phyloP scores from a whole-genome alignment of 371 early-diverging fungal genomes.

The Lichtheimia corymbifera region DNA sequence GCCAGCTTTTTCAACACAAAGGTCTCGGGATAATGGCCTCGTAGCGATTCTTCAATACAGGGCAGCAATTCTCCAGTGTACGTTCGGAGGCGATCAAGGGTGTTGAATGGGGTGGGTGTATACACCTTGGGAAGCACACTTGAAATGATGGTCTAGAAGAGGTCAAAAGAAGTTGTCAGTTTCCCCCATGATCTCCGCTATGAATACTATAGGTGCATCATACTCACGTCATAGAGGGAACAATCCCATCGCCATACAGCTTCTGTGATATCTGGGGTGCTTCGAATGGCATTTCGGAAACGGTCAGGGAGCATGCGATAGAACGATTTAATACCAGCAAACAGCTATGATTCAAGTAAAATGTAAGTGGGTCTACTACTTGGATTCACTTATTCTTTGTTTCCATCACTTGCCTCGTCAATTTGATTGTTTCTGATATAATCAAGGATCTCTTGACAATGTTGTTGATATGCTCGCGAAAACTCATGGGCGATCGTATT shows the following conservation, averaged over 20 bases:
- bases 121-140: slow-evolving; percentile 36
- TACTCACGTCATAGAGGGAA: slow-evolving; percentile 51
- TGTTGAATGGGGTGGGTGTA: slow-evolving; percentile 31
- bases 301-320: slow-evolving; percentile 26
- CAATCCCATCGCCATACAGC: slow-evolving; percentile 59
- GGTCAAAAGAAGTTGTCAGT: background rate
- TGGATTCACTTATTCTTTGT: background rate
- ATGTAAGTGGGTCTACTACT: background rate
- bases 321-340: background rate
- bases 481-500: background rate
- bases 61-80: slow-evolving; percentile 43
- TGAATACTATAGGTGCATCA: background rate
- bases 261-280: slow-evolving; percentile 37
- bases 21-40: slow-evolving; percentile 25
- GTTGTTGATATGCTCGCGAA: background rate
- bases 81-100: slow-evolving; percentile 31
- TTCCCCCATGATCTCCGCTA: background rate
- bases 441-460: background rate
- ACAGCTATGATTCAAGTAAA: background rate
- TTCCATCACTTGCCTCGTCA: background rate
- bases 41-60: slow-evolving; percentile 29
- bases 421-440: background rate
- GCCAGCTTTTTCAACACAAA: slow-evolving; percentile 33
- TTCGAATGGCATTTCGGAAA: slow-evolving; percentile 17
- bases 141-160: slow-evolving; percentile 37